Conservation (phyloP, 441 rosid genomes). For the Corymbia calophylla region DNA sequence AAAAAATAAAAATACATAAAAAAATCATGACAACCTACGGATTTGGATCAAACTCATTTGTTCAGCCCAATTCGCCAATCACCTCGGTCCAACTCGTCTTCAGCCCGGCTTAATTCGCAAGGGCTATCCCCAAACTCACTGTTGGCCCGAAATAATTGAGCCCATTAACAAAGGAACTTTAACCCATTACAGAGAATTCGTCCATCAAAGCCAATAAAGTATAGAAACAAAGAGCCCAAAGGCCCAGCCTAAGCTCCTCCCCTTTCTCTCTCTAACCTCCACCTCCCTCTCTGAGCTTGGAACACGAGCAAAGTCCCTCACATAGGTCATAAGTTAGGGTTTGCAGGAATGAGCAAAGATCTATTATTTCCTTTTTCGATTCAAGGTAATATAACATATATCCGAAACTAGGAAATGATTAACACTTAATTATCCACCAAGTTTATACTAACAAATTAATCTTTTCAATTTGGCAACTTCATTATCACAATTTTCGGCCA, state of each 20-base stretch:
- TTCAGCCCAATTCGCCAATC: background rate
- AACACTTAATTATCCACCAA: background rate
- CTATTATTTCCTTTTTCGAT: background rate
- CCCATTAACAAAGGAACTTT: background rate
- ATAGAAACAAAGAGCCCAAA: background rate
- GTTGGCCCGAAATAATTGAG: background rate
- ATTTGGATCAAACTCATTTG: background rate
- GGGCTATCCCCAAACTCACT: background rate
- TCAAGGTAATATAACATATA: background rate
- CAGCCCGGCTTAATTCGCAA: background rate
- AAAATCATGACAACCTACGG: background rate
- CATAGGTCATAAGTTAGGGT: background rate
- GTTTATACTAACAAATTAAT: no score
- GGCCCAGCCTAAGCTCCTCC: background rate
- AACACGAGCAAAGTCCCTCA: accelerated
- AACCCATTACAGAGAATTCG: background rate
- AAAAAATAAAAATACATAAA: background rate
- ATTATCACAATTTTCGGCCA: background rate
- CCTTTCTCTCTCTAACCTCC: background rate
- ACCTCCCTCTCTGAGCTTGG: background rate
- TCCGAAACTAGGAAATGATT: no score
- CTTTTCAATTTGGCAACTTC: background rate
- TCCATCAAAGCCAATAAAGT: background rate
- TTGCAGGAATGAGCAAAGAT: background rate
- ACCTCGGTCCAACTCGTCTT: background rate